phyloP scores from a whole-genome alignment of 2,329 filamentous ascomycete genomes.

The Cercospora sesami region DNA sequence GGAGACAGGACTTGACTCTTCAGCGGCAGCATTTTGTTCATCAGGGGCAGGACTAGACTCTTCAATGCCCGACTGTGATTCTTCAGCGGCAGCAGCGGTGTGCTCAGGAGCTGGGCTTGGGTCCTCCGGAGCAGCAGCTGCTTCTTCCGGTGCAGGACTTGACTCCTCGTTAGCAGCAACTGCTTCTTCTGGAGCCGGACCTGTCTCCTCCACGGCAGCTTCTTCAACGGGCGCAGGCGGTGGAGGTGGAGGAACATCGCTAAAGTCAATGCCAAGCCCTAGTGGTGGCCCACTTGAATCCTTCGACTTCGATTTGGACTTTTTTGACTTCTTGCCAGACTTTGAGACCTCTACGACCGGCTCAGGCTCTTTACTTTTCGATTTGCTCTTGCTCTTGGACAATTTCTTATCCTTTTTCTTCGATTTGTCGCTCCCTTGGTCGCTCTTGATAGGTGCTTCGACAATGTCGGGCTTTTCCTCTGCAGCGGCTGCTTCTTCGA shows the following conservation, averaged over 20 bases:
- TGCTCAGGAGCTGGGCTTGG: background rate
- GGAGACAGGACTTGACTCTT: background rate
- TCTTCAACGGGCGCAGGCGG: constrained; percentile 7
- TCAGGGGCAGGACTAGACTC: background rate
- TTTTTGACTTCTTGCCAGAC: constrained; percentile 22
- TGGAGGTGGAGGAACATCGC: constrained; percentile 11
- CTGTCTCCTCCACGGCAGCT: background rate
- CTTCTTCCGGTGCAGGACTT: background rate
- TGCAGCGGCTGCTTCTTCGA: background rate
- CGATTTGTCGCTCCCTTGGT: background rate
- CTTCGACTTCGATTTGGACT: constrained; percentile 17
- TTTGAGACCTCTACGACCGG: background rate
- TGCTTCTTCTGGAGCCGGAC: background rate
- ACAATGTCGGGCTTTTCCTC: background rate
- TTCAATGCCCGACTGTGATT: background rate
- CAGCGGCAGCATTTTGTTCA: background rate
- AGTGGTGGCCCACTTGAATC: constrained; percentile 4
- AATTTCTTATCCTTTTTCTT: constrained; percentile 12
- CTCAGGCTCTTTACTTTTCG: background rate
- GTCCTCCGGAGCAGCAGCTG: background rate
- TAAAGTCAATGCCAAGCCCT: constrained; percentile 24
- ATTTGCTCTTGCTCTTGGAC: constrained; percentile 13
- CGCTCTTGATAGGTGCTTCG: background rate
- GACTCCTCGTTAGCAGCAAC: background rate
- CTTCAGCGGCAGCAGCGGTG: background rate